Evolutionary conservation across 1,284 basidiomycete genomes (phyloP).

Genomic region (Taiwanofungus camphoratus): DNA sequence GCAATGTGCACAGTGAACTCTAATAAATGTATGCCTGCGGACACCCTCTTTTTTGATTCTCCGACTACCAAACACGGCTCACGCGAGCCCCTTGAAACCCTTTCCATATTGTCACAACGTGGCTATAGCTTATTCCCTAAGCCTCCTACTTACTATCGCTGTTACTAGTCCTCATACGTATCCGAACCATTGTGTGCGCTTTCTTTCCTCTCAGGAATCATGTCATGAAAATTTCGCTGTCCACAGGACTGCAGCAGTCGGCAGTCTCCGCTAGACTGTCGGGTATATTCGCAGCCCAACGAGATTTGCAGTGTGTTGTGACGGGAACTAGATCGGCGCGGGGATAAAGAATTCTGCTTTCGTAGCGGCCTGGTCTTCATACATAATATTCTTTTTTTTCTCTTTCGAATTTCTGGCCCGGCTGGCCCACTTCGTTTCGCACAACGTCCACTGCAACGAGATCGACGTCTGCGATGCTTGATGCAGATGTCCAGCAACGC

Average conservation of each 20-base stretch:
- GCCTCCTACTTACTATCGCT: slow-evolving; percentile 1
- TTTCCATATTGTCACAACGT: slow-evolving; percentile 5
- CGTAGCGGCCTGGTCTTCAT: neutral
- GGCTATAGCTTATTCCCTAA: slow-evolving; percentile 8
- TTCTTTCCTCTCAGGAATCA: too few relatives aligned
- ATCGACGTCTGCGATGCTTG: too few relatives aligned
- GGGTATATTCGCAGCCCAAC: neutral
- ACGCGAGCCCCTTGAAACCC: slow-evolving; percentile 24
- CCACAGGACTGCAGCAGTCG: too few relatives aligned
- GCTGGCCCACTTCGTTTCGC: too few relatives aligned
- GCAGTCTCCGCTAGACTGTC: too few relatives aligned
- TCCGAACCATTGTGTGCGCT: too few relatives aligned
- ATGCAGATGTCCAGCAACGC: too few relatives aligned
- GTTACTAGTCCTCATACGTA: neutral
- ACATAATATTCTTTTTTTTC: neutral
- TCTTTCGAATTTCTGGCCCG: neutral
- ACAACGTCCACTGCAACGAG: too few relatives aligned
- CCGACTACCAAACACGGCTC: slow-evolving; percentile 23
- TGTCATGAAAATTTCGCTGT: too few relatives aligned
- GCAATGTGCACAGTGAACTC: slow-evolving; percentile 33
- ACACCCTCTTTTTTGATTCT: slow-evolving; percentile 45
- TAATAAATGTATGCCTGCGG: slow-evolving; percentile 39
- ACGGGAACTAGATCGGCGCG: neutral
- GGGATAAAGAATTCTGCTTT: neutral
- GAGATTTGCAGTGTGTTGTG: neutral